Conservation (phyloP, 2,329 filamentous ascomycete species). For the Plenodomus biglobosus region DNA sequence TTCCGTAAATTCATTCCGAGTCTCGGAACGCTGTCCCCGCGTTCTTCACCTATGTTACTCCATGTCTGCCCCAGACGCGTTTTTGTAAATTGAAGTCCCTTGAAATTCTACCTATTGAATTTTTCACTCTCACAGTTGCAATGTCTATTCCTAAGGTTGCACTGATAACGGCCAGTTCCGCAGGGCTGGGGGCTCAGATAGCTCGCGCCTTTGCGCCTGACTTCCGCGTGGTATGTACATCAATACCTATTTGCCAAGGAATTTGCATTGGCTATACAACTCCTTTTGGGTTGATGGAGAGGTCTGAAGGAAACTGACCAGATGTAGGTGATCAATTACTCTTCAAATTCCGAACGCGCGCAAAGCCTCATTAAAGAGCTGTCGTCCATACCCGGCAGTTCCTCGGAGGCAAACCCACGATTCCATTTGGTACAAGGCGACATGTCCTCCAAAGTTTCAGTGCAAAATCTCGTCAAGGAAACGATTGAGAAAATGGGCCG, state of each 20-base stretch:
- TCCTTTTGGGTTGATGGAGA: no score
- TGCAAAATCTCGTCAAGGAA: slow-evolving; percentile 49
- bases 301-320: neutral
- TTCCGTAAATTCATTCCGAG: slow-evolving; percentile 9
- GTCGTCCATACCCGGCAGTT: slow-evolving; percentile 39
- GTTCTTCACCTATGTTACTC: neutral
- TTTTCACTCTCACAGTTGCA: neutral
- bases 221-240: slow-evolving; percentile 46
- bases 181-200: slow-evolving; percentile 52
- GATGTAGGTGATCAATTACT: slow-evolving; percentile 51
- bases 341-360: slow-evolving; percentile 49
- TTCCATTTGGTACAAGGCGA: slow-evolving; percentile 52
- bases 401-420: slow-evolving; percentile 34
- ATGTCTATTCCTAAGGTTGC: slow-evolving; percentile 49
- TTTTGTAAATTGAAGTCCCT: neutral
- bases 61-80: neutral
- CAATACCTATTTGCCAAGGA: no score
- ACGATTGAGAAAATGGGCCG: slow-evolving; percentile 51
- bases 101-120: neutral
- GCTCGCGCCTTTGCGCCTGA: slow-evolving; percentile 51
- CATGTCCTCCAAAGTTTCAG: slow-evolving; percentile 47
- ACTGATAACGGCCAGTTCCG: slow-evolving; percentile 54
- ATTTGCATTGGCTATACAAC: neutral
- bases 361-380: slow-evolving; percentile 47
- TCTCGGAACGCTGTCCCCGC: slow-evolving; percentile 13